Base-by-base conservation (phyloP, 129 eudicot genomes). In the Flaveria bidentis region DNA sequence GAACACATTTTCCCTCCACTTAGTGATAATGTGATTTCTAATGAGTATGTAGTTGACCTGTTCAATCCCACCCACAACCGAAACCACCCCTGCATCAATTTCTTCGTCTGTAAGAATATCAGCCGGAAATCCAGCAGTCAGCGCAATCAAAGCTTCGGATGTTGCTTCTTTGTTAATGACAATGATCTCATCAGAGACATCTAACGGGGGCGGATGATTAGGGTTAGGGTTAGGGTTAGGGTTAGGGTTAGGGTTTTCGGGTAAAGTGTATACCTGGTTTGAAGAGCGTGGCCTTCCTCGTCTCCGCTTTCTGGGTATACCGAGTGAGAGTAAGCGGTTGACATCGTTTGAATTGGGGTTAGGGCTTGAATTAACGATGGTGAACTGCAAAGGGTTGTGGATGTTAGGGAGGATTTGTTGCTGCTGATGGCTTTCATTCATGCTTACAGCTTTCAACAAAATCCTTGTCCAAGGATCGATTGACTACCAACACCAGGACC, bases 91-190 rank as follows among this genome's bases (percentile, higher is more conserved):
- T 2, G 88, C 95, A 65, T 94, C 98, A 2, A 94, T 83, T 71
- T 94, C 98, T 73, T 91, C 96, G 51, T 83, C 91, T 4, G 96
- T 94, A 10, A 94, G 84, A 0, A 88, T 74, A 84, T 94, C 98
- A 0, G 97, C 98, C 0, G 98, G 98, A 69, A 94, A 94, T 42
- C 98, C 98, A 6, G 97, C 88, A 11, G 93, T 84, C 26, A 94
- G 82, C 0, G 98, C 98, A 69, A 85, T 78, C 69, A 91, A 76
- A 18, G 98, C 98, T 79, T 94, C 98, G 5, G 88, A 83, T 0
- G 98, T 94, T 23, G 98, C 97, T 33, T 94, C 97, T 82, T 88
- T 91, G 55, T 94, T 94, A 45, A 94, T 94, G 20, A 94, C 92
- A 69, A 94, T 91, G 13, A 94, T 94, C 80, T 94, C 98, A 76